Evolutionary conservation across 108 stramenopile genomes (phyloP).

Genomic region (Pseudonitzschia multistriata): DNA sequence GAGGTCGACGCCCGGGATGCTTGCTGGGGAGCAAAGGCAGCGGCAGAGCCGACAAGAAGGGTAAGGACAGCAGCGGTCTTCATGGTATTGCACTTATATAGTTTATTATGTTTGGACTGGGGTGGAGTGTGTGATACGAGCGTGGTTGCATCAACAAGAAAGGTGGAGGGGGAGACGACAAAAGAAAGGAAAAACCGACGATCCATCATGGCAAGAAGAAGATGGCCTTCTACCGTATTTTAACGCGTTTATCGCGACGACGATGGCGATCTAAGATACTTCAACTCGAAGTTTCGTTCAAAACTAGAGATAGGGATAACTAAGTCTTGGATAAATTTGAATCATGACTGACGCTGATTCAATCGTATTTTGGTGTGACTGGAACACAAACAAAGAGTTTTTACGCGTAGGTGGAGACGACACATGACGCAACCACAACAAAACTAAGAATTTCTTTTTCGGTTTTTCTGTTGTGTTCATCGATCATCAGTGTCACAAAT

Average conservation of each 20-base stretch:
- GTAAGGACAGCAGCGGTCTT: constrained; percentile 58
- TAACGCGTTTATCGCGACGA: not conserved
- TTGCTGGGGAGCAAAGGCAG: constrained; percentile 68
- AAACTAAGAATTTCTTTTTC: no score
- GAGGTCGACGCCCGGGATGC: constrained; percentile 42
- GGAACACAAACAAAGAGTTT: constrained; percentile 1
- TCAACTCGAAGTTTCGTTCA: not conserved
- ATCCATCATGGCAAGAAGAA: not conserved
- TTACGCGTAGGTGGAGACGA: not conserved
- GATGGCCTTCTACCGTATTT: not conserved
- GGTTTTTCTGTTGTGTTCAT: no score
- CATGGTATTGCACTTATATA: constrained; percentile 39
- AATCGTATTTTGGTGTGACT: constrained; percentile 4
- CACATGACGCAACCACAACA: not conserved
- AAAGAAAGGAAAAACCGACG: not conserved
- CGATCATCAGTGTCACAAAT: no score
- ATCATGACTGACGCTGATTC: not conserved
- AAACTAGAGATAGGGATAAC: not conserved
- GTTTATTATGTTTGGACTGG: constrained; percentile 3
- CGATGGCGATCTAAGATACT: constrained; percentile 11
- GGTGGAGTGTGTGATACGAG: not conserved
- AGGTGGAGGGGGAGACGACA: not conserved
- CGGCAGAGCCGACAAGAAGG: constrained; percentile 59
- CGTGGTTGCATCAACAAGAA: not conserved
- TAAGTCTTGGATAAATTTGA: not conserved